Percentiles rank a stretch among this genome's conserved stretches.
Evolutionary conservation across 2,329 filamentous ascomycete species (phyloP).

Genomic region (Aspergillus sp.): DNA sequence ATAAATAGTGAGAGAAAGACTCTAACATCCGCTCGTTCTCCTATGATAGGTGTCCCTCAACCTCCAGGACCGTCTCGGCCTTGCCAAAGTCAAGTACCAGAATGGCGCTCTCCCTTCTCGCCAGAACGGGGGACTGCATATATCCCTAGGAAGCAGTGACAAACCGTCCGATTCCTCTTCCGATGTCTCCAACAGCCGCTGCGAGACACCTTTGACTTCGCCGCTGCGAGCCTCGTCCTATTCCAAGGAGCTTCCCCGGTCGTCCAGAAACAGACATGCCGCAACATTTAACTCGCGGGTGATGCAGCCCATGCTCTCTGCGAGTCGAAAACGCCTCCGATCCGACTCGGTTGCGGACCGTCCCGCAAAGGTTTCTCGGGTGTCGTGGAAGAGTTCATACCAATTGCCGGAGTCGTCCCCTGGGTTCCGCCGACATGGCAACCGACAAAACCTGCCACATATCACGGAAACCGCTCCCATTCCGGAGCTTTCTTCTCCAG

Average conservation of each 20-base stretch:
- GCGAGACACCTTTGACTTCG: slow-evolving; percentile 64
- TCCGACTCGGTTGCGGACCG: slow-evolving; percentile 58
- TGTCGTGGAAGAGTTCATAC: slow-evolving; percentile 74
- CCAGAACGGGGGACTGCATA: slow-evolving; percentile 73
- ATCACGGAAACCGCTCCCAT: slow-evolving; percentile 70
- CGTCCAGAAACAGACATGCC: slow-evolving; percentile 43
- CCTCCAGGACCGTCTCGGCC: slow-evolving; percentile 87
- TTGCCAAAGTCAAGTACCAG: slow-evolving; percentile 96
- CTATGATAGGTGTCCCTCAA: slow-evolving; percentile 77
- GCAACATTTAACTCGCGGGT: slow-evolving; percentile 44
- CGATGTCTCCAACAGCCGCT: slow-evolving; percentile 66
- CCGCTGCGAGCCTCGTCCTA: slow-evolving; percentile 82
- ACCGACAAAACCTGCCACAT: slow-evolving; percentile 78
- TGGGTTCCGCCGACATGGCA: slow-evolving; percentile 69
- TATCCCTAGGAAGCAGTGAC: slow-evolving; percentile 60
- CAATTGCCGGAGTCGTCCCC: slow-evolving; percentile 84
- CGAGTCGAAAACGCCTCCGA: slow-evolving; percentile 68
- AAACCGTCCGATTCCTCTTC: slow-evolving; percentile 85
- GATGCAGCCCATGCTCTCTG: slow-evolving; percentile 48
- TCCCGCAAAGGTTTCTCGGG: slow-evolving; percentile 59
- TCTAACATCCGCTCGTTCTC: slow-evolving; percentile 21
- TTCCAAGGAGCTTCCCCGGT: slow-evolving; percentile 74
- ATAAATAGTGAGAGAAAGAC: background rate
- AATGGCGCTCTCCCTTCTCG: slow-evolving; percentile 90
- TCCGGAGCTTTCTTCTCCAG: slow-evolving; percentile 60